phyloP scores from a whole-genome alignment of 1,284 basidiomycete genomes.

The Anthracocystis walkeri region DNA sequence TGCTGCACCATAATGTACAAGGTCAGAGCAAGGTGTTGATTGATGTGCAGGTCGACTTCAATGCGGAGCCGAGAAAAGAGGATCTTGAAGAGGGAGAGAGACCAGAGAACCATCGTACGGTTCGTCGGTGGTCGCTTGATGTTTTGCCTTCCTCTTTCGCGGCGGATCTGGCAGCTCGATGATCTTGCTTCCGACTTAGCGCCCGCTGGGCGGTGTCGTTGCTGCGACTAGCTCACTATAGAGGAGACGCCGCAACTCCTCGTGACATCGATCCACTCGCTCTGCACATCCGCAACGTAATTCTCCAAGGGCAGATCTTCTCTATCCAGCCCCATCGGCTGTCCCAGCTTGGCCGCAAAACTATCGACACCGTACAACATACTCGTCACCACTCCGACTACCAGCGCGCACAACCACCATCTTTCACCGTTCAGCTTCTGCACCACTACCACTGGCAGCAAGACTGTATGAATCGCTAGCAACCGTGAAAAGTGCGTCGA shows the following conservation, averaged over 20 bases:
- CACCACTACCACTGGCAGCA: conserved; percentile 42
- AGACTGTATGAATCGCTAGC: conserved; percentile 27
- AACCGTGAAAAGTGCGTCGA: conserved; percentile 36
- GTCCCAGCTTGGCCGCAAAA: conserved; percentile 40
- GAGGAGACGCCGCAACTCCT: not conserved
- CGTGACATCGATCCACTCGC: conserved; percentile 33
- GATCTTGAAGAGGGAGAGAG: conserved; percentile 3
- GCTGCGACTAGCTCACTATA: not conserved
- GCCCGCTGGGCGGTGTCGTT: no score
- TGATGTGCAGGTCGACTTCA: conserved; percentile 17
- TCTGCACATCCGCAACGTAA: conserved; percentile 30
- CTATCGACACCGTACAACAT: conserved; percentile 53
- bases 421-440: conserved; percentile 17
- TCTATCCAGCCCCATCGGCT: conserved; percentile 44
- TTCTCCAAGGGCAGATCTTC: conserved; percentile 47
- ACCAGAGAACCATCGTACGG: conserved; percentile 24
- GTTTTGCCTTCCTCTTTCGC: not conserved
- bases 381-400: conserved; percentile 28
- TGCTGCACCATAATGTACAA: not conserved
- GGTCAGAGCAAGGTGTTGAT: not conserved
- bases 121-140: conserved; percentile 11
- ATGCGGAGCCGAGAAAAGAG: conserved; percentile 6
- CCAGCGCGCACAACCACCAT: conserved; percentile 21
- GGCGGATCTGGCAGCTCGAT: not conserved
- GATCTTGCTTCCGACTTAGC: no score